phyloP scores from a whole-genome alignment of 164 flowering plant genomes.

The Brasenia schreberi region DNA sequence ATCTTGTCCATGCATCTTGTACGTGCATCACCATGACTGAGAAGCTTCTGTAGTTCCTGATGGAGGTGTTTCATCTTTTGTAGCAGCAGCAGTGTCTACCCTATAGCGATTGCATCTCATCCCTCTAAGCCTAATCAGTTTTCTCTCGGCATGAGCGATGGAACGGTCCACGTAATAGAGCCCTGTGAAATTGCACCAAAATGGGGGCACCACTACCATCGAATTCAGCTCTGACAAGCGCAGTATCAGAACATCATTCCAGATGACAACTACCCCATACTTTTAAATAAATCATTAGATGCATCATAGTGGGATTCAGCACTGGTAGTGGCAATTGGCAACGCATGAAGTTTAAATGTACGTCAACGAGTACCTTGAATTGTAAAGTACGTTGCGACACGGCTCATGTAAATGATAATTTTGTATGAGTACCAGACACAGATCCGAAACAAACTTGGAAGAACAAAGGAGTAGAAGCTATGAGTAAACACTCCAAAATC shows the following conservation, averaged over 20 bases:
- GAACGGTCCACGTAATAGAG: slow-evolving; percentile 52
- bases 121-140: slow-evolving; percentile 61
- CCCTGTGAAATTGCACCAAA: slow-evolving; percentile 41
- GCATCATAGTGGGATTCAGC: not conserved
- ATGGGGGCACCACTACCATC: slow-evolving; percentile 25
- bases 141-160: slow-evolving; percentile 69
- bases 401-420: no score
- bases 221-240: not conserved
- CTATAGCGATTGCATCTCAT: slow-evolving; percentile 56
- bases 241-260: slow-evolving; percentile 38
- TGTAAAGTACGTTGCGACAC: no score
- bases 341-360: no score
- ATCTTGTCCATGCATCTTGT: not conserved
- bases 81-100: slow-evolving; percentile 24
- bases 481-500: no score
- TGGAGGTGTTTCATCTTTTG: not conserved
- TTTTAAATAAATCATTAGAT: not conserved
- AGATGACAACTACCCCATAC: slow-evolving; percentile 18
- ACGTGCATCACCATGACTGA: not conserved
- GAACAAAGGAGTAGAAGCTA: not conserved
- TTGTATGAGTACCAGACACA: slow-evolving; percentile 29
- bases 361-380: no score
- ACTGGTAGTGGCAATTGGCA: not conserved
- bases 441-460: slow-evolving; percentile 15
- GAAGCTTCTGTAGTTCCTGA: not conserved